Percentiles rank a stretch among this genome's conserved stretches.
Evolutionary conservation across 768 basidiomycete species (phyloP).

Genomic region (Sutorius australiensis): DNA sequence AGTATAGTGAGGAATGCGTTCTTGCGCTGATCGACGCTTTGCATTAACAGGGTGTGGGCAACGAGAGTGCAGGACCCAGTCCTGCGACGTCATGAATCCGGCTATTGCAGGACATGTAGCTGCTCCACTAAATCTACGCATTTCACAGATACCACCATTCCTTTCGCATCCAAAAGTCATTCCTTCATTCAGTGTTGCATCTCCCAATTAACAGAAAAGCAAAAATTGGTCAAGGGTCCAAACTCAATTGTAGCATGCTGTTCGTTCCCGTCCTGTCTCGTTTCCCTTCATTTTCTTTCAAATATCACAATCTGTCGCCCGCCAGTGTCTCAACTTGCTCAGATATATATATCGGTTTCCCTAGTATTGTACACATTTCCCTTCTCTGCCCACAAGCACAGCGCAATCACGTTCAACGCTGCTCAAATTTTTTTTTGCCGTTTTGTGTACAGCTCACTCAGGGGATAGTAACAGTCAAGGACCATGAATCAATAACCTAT

Average conservation of each 20-base stretch:
- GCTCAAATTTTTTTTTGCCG: not conserved
- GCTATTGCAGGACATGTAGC: conserved; percentile 9
- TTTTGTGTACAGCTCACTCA: conserved; percentile 14
- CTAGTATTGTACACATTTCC: conserved; percentile 13
- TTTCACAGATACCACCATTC: conserved; percentile 1
- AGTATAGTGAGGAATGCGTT: not conserved
- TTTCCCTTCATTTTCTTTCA: conserved; percentile 4
- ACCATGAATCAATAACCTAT: conserved; percentile 22
- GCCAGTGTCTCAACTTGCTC: conserved; percentile 13
- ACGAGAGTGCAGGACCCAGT: conserved; percentile 15
- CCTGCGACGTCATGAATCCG: conserved; percentile 2
- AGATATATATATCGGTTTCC: conserved; percentile 22
- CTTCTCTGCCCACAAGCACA: conserved; percentile 6
- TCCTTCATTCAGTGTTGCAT: conserved; percentile 18
- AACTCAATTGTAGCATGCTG: conserved; percentile 29
- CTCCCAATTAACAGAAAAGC: conserved; percentile 6
- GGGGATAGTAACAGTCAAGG: conserved; percentile 5
- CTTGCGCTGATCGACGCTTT: not conserved
- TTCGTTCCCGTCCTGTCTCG: conserved; percentile 8
- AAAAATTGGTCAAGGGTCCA: conserved; percentile 6
- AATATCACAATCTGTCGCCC: conserved; percentile 9
- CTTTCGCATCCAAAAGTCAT: conserved; percentile 7
- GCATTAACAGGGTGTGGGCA: conserved; percentile 22
- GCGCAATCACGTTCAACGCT: conserved; percentile 8
- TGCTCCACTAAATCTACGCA: not conserved